phyloP scores from a whole-genome alignment of 2,329 filamentous ascomycete species.

The Pseudodiploospora longispora region DNA sequence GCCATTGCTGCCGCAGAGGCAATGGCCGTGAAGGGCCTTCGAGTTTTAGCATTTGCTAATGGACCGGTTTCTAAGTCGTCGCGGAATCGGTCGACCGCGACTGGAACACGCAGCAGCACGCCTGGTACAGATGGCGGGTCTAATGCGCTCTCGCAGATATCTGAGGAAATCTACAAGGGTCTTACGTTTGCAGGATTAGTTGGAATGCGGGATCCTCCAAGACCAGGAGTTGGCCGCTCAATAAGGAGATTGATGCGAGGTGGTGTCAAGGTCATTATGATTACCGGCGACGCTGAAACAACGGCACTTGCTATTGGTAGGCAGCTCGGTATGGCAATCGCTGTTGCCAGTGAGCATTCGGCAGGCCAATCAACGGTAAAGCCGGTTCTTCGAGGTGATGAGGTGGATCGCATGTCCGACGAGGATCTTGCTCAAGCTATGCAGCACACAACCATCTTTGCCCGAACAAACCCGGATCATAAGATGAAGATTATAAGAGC shows the following conservation, averaged over 20 bases:
- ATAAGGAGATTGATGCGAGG: slow-evolving; percentile 87
- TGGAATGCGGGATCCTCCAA: slow-evolving; percentile 94
- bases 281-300: slow-evolving; percentile 91
- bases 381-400: slow-evolving; percentile 76
- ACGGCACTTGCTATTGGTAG: slow-evolving; percentile 90
- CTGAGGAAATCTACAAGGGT: slow-evolving; percentile 70
- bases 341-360: slow-evolving; percentile 41
- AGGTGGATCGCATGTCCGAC: slow-evolving; percentile 88
- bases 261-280: slow-evolving; percentile 97
- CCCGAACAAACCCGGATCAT: slow-evolving; percentile 91
- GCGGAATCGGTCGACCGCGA: slow-evolving; percentile 31
- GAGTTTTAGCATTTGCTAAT: slow-evolving; percentile 90
- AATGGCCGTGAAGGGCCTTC: slow-evolving; percentile 83
- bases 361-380: slow-evolving; percentile 52
- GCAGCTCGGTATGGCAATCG: slow-evolving; percentile 89
- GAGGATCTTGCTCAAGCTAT: slow-evolving; percentile 78
- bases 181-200: slow-evolving; percentile 87
- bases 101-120: slow-evolving; percentile 42
- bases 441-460: slow-evolving; percentile 85
- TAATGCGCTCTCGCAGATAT: slow-evolving; percentile 34
- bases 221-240: slow-evolving; percentile 80
- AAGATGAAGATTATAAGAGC: slow-evolving; percentile 95
- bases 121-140: slow-evolving; percentile 33
- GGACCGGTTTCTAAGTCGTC: slow-evolving; percentile 52
- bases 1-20: slow-evolving; percentile 71